phyloP scores from a whole-genome alignment of 805 yeast species.

The Suhomyces sp. region DNA sequence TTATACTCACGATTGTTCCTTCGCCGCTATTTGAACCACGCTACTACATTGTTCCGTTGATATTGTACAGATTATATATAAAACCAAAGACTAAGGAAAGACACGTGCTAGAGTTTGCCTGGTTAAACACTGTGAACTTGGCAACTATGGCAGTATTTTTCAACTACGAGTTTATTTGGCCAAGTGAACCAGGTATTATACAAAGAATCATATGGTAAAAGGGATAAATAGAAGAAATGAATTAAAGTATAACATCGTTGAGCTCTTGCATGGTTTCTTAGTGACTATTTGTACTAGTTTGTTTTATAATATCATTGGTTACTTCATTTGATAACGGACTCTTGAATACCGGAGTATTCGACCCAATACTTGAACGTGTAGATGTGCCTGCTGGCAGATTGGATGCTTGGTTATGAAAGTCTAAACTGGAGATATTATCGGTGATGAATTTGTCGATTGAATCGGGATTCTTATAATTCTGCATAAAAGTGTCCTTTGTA shows the following conservation, averaged over 20 bases:
- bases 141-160: constrained; percentile 56
- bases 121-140: constrained; percentile 59
- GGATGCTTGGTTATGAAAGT: constrained; percentile 14
- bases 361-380: constrained; percentile 3
- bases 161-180: constrained; percentile 65
- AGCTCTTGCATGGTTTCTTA: background rate
- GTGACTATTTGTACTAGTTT: background rate
- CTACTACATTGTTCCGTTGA: constrained; percentile 79
- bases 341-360: constrained; percentile 2
- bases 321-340: constrained; percentile 8
- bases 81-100: constrained; percentile 41
- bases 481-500: constrained; percentile 18
- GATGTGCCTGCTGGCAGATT: background rate
- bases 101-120: constrained; percentile 52
- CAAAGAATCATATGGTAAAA: constrained; percentile 88
- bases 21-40: constrained; percentile 94
- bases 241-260: background rate
- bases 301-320: constrained; percentile 1
- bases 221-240: background rate
- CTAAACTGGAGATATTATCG: constrained; percentile 27
- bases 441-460: constrained; percentile 31
- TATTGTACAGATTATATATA: constrained; percentile 66
- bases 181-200: constrained; percentile 47
- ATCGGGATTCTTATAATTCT: constrained; percentile 17
- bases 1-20: constrained; percentile 66